These are phyloP conservation scores for Tuber brumale DNA, from an alignment of 495 filamentous ascomycete species.

Conservation along the genomic window DNA sequence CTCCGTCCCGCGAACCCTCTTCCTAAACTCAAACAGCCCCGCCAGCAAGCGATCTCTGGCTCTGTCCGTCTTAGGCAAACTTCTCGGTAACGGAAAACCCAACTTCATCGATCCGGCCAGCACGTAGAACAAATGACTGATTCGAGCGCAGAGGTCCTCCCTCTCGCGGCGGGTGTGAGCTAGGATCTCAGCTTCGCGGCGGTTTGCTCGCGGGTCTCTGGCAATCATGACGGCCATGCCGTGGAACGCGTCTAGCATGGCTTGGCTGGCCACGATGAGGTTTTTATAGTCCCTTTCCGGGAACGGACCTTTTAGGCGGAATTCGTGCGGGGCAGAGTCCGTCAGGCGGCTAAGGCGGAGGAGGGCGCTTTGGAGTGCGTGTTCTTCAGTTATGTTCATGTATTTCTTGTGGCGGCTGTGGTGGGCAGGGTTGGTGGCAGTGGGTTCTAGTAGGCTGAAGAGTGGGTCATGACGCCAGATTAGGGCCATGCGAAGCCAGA, in stretches of 20 bases:
- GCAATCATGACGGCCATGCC: conserved; percentile 89
- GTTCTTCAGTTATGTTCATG: conserved; percentile 75
- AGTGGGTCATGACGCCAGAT: conserved; percentile 97
- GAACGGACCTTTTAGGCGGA: conserved; percentile 78
- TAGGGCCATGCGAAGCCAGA: conserved; percentile 90
- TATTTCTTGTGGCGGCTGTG: conserved; percentile 50
- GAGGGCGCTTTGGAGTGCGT: conserved; percentile 57
- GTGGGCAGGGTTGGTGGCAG: conserved; percentile 9
- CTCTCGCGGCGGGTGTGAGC: conserved; percentile 74
- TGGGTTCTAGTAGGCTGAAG: conserved; percentile 57
- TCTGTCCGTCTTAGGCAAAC: conserved; percentile 72
- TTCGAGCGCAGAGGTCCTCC: conserved; percentile 68
- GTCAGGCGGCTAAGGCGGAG: conserved; percentile 65
- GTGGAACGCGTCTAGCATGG: conserved; percentile 85
- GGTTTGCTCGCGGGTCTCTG: conserved; percentile 67
- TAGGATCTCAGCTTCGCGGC: conserved; percentile 72
- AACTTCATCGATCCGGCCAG: conserved; percentile 87
- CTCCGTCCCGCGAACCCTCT: conserved; percentile 49
- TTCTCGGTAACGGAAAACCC: conserved; percentile 84
- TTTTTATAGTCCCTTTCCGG: conserved; percentile 60
- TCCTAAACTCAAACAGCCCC: conserved; percentile 77
- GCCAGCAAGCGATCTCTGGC: conserved; percentile 78
- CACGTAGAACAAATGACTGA: conserved; percentile 90
- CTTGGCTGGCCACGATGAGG: conserved; percentile 69
- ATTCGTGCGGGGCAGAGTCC: conserved; percentile 67